A percentile compares a stretch with the other conserved stretches of the same genome.
Conservation (phyloP, 1,284 basidiomycete genomes). For the Anthracocystis setariae region DNA sequence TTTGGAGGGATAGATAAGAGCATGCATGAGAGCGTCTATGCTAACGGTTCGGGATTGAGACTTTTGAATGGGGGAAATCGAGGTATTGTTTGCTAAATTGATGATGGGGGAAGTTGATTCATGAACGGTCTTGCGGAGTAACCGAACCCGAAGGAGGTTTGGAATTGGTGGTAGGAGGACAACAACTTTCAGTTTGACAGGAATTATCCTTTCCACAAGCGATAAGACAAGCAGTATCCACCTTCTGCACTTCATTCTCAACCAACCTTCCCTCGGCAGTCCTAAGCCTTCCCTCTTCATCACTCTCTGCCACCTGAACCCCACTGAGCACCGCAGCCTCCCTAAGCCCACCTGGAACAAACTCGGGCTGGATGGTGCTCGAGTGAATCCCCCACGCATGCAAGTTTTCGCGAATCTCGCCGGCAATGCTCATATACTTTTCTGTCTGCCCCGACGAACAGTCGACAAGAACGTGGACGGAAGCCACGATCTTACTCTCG, state of each 20-base stretch:
- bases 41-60: too few species aligned
- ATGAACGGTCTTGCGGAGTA: conserved; percentile 18
- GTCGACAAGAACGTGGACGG: conserved; percentile 90
- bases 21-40: too few species aligned
- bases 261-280: conserved; percentile 60
- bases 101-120: neutral
- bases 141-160: conserved; percentile 10
- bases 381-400: conserved; percentile 94
- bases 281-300: conserved; percentile 52
- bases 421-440: conserved; percentile 86
- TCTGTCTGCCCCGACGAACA: conserved; percentile 71
- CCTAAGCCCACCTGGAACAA: conserved; percentile 59
- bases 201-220: conserved; percentile 57
- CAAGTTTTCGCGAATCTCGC: conserved; percentile 81
- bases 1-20: too few species aligned
- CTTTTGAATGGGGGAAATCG: too few species aligned
- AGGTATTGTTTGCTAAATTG: too few species aligned
- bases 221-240: conserved; percentile 60
- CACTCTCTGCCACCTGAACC: conserved; percentile 55
- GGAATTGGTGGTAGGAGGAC: conserved; percentile 40
- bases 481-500: conserved; percentile 89
- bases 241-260: conserved; percentile 54
- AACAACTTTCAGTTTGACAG: conserved; percentile 59
- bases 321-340: conserved; percentile 61
- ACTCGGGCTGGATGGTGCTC: conserved; percentile 67